Evolutionary conservation across 139 green algal species (phyloP).

Genomic region (Coelastrella sp.): DNA sequence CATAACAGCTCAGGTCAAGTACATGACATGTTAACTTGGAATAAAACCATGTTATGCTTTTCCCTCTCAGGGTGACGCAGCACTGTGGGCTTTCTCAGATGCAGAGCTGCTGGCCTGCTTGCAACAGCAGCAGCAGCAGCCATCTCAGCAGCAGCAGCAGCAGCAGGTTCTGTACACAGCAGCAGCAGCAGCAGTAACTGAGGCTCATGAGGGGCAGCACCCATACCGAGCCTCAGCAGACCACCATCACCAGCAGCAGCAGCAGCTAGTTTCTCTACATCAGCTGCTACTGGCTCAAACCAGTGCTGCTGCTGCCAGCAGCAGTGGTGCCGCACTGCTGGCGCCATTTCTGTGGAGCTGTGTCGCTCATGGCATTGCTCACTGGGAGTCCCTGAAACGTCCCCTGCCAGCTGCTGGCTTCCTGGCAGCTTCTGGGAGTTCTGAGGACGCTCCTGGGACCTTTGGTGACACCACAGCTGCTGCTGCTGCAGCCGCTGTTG

Average conservation of each 20-base stretch:
- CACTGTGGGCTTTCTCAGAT: not conserved
- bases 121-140: constrained; percentile 31
- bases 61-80: not conserved
- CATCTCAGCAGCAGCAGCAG: not conserved
- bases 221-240: not conserved
- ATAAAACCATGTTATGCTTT: too few relatives aligned
- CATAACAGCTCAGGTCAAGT: too few relatives aligned
- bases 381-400: constrained; percentile 15
- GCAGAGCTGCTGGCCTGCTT: not conserved
- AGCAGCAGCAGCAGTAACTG: constrained; percentile 19
- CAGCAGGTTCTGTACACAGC: not conserved
- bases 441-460: not conserved
- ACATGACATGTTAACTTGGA: too few relatives aligned
- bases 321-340: constrained; percentile 14
- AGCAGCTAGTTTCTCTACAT: not conserved
- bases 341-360: not conserved
- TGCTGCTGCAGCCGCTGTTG: not conserved
- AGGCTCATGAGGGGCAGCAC: not conserved
- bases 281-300: not conserved
- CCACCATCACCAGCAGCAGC: not conserved
- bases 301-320: constrained; percentile 8
- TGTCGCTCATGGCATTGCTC: constrained; percentile 19
- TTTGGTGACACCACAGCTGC: not conserved
- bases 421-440: not conserved
- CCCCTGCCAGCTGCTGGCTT: not conserved